Conservation (phyloP, 768 basidiomycete species). For the Candolleomyces aberdarensis region DNA sequence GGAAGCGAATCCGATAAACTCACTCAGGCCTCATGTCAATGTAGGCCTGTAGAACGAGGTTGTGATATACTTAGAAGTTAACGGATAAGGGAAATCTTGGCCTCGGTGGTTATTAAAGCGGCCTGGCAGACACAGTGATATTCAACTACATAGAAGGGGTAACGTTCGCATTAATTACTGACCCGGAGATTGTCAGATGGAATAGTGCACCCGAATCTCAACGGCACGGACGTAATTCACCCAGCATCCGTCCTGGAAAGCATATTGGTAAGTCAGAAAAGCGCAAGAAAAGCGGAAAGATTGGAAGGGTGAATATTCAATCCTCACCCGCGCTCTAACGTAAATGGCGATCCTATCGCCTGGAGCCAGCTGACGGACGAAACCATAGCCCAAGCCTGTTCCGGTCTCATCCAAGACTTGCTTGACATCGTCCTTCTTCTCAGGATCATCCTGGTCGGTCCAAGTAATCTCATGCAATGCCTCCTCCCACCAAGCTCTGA, state of each 20-base stretch:
- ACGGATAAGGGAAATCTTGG: too few species aligned
- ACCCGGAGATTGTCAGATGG: constrained; percentile 9
- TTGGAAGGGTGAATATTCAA: not conserved
- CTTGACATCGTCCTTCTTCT: not conserved
- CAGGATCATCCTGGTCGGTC: constrained; percentile 10
- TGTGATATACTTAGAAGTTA: too few species aligned
- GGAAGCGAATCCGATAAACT: too few species aligned
- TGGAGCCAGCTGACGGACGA: constrained; percentile 9
- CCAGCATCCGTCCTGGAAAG: constrained; percentile 26
- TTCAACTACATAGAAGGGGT: too few species aligned
- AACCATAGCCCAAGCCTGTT: constrained; percentile 13
- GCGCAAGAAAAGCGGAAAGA: not conserved
- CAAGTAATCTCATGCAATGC: constrained; percentile 21
- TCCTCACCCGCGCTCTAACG: constrained; percentile 23
- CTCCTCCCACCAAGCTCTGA: constrained; percentile 17
- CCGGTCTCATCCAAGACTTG: constrained; percentile 13
- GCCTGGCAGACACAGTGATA: too few species aligned
- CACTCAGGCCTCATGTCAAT: too few species aligned
- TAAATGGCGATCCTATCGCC: constrained; percentile 22
- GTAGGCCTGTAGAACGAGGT: too few species aligned
- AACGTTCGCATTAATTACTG: too few species aligned
- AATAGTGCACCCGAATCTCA: constrained; percentile 25
- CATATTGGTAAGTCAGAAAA: not conserved
- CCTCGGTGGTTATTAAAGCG: too few species aligned
- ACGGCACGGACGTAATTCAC: constrained; percentile 19